Evolutionary conservation across 306 rosid species (phyloP).

Genomic region (Phaseolus lunatus): DNA sequence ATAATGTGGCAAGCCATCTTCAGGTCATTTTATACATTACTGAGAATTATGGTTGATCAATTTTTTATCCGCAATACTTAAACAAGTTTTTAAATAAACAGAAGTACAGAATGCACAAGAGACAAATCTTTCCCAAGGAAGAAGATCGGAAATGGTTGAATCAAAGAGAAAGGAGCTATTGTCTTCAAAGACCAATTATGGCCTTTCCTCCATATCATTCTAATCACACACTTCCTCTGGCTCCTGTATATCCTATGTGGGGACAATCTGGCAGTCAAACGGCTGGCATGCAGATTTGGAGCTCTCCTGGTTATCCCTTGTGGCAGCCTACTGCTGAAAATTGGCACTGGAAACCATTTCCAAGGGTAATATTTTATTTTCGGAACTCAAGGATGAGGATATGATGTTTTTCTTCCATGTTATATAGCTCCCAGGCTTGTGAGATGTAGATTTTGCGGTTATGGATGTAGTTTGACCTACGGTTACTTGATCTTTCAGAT

Average conservation of each 20-base stretch:
- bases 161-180: conserved; percentile 65
- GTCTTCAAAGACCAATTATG: conserved; percentile 78
- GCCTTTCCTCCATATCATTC: conserved; percentile 78
- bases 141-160: conserved; percentile 68
- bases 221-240: conserved; percentile 56
- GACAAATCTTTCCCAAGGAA: conserved; percentile 87
- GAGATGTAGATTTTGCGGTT: conserved; percentile 16
- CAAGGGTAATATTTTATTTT: conserved; percentile 58
- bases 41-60: conserved; percentile 1
- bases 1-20: conserved; percentile 96
- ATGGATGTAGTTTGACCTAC: conserved; percentile 36
- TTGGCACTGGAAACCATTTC: conserved; percentile 78
- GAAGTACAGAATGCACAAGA: conserved; percentile 93
- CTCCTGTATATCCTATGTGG: conserved; percentile 80
- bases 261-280: conserved; percentile 60
- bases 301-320: conserved; percentile 63
- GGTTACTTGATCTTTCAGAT: conserved; percentile 59
- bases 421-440: conserved; percentile 1
- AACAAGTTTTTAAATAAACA: conserved; percentile 40
- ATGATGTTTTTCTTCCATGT: neutral
- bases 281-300: conserved; percentile 65
- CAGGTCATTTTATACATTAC: conserved; percentile 62
- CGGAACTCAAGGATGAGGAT: neutral
- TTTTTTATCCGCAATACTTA: conserved; percentile 10
- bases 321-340: conserved; percentile 81